Conservation (phyloP, 805 yeast genomes). For the Nakazawaea populi region DNA sequence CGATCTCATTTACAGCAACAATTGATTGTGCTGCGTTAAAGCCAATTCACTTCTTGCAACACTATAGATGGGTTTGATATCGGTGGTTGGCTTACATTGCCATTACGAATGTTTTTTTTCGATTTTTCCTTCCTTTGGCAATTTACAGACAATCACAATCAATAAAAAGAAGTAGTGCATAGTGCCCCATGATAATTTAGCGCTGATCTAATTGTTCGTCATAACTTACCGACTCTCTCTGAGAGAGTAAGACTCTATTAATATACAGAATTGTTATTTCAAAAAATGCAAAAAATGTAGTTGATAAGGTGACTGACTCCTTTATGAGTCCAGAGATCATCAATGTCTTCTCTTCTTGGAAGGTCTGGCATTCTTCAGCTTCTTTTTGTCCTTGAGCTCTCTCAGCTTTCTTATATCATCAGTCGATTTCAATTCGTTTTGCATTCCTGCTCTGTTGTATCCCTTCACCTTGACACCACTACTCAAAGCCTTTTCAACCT, state of each 20-base stretch:
- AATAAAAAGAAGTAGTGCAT: too few species aligned
- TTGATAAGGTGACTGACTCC: too few species aligned
- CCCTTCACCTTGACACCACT: slow-evolving; percentile 73
- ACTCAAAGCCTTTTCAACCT: slow-evolving; percentile 74
- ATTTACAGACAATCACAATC: too few species aligned
- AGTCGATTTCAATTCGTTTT: slow-evolving; percentile 57
- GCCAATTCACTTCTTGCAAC: neutral
- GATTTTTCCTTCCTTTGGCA: neutral
- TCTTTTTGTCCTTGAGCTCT: slow-evolving; percentile 59
- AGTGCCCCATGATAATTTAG: too few species aligned
- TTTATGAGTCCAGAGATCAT: neutral
- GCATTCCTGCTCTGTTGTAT: slow-evolving; percentile 38
- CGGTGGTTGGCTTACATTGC: neutral
- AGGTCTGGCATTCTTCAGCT: slow-evolving; percentile 85
- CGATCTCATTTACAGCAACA: slow-evolving; percentile 6
- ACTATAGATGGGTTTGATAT: neutral
- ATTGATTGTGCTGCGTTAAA: neutral
- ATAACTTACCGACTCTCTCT: too few species aligned
- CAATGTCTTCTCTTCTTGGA: slow-evolving; percentile 30
- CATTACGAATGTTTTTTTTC: neutral
- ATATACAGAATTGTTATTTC: too few species aligned
- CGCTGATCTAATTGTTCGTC: too few species aligned
- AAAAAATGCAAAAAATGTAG: too few species aligned
- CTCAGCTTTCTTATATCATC: slow-evolving; percentile 80
- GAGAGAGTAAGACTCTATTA: too few species aligned